These are phyloP conservation scores for Piromyces sp. DNA, from an alignment of 192 early-diverging fungal species.

Conservation along the genomic window DNA sequence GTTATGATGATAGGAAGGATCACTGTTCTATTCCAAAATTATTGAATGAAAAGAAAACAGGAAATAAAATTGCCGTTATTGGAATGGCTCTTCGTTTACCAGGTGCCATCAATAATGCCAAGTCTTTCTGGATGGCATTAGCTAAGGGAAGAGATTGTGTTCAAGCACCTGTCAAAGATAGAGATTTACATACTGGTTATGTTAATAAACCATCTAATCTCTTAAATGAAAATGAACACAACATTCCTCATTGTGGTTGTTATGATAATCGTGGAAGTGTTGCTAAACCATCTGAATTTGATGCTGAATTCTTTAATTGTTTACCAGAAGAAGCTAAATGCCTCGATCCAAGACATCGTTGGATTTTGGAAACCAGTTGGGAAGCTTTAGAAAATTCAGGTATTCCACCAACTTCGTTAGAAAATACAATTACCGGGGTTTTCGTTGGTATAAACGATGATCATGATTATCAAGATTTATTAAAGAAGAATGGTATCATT, in stretches of 20 bases:
- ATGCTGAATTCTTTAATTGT: neutral
- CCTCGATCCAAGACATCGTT: conserved; percentile 4
- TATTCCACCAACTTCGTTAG: neutral
- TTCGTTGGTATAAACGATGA: conserved; percentile 4
- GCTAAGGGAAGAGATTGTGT: neutral
- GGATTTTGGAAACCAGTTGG: conserved; percentile 6
- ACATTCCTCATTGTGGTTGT: neutral
- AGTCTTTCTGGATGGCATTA: neutral
- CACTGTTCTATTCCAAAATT: too few species aligned
- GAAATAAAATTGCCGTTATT: neutral
- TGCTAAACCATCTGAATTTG: neutral
- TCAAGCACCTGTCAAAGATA: neutral
- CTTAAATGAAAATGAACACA: neutral
- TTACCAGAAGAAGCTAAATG: conserved; percentile 4
- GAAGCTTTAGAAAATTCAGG: conserved; percentile 11
- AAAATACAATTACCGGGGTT: conserved; percentile 11
- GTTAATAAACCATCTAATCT: neutral
- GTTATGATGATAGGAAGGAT: too few species aligned
- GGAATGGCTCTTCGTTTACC: neutral
- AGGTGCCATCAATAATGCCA: neutral
- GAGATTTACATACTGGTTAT: neutral
- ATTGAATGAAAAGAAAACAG: too few species aligned
- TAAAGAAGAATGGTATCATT: neutral
- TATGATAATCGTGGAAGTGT: neutral
- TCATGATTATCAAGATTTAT: conserved; percentile 3